Evolutionary conservation across 2,329 filamentous ascomycete species (phyloP), one percentile per base, ranked within the genome.

Genomic region (Ophiocordyceps camponoti-floridani): DNA sequence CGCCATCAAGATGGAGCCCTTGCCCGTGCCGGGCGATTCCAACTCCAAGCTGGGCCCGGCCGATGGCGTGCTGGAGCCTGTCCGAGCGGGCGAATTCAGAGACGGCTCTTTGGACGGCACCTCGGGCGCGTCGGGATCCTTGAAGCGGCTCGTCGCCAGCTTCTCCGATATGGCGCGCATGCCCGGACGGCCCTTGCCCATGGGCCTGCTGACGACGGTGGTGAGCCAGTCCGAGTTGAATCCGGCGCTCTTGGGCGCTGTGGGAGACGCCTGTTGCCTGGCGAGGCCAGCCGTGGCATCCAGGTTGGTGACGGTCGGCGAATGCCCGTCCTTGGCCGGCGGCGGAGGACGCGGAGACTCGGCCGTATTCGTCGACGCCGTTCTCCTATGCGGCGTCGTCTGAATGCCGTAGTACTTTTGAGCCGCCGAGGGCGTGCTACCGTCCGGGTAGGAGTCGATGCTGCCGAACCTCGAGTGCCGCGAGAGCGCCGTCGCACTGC

Each of bases 81-180:
- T 89, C 46, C 82, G 73, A 19, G 80, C 76, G 0, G 84, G 80
- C 4, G 82, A 86, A 48, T 70, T 66, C 50, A 73, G 54, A 1
- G 69, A 68, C 4, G 70, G 72, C 26, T 75, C 71, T 47, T 69
- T 72, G 7, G 65, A 50, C 11, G 70, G 64, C 1, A 68, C 65
- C 41, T 77, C 72, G 2, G 56, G 52, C 10, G 72, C 65, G 1
- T 72, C 68, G 2, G 61, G 59, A 35, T 70, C 54, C 52, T 75
- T 77, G 35, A 65, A 65, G 43, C 72, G 69, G 43, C 77, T 73
- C 37, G 69, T 68, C 8, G 69, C 67, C 12, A 78, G 67, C n/a
- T 72, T 75, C 56, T 95, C 89, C 4, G 89, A 95, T 45, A 88
- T 85, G 13, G 86, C 82, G 50, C 89, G 73, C 46, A 94, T 70